Base-by-base conservation (phyloP, 2,329 filamentous ascomycete genomes). In the Decorospora gaudefroyi region DNA sequence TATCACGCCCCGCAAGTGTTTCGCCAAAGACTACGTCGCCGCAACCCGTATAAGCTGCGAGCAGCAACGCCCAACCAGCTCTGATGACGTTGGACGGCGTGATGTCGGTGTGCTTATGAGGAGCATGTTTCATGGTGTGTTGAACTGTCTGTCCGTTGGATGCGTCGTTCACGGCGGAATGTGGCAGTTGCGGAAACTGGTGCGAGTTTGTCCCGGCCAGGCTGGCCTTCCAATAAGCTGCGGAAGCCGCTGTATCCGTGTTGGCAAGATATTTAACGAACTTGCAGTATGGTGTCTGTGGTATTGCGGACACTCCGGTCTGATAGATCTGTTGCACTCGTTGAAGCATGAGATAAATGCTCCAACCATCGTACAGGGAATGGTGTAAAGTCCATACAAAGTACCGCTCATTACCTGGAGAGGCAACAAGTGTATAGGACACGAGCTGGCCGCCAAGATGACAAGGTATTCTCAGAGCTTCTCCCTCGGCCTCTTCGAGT, bases 351-450 rank as follows among this genome's bases (percentile, higher is more conserved):
- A 64, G 42, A 10, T 58, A 47, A 23, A 66, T 60, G 23, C 59
- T 62, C 66, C 66, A 70, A 6, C 70, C 72, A 42, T 75, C 72
- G 26, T 74, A 74, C 2, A 73, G 53, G 0, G 67, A 59, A 44
- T 75, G 72, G 32, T 74, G 72, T 7, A 72, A 42, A 0, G 68
- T 72, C 68, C 67, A 71, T 26, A 68, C 64, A 29, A 74, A 61
- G 51, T 60, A 70, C 12, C 48, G 30, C 36, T 57, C 38, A 32
- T 42, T 44, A 1, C 35, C 34, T 4, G 15, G n/a, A 4, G 51
- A 51, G 11, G 45, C 42, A 0, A 67, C 62, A 19, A 69, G 36
- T 1, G 61, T 59, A 29, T 67, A 67, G 1, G 56, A 49, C n/a
- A 59, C 49, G 7, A 67, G 52, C 18, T 46, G 36, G 9, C 53